These are phyloP conservation scores for Fistulinella staudtii DNA, from an alignment of 1,284 basidiomycete species.

Conservation along the genomic window DNA sequence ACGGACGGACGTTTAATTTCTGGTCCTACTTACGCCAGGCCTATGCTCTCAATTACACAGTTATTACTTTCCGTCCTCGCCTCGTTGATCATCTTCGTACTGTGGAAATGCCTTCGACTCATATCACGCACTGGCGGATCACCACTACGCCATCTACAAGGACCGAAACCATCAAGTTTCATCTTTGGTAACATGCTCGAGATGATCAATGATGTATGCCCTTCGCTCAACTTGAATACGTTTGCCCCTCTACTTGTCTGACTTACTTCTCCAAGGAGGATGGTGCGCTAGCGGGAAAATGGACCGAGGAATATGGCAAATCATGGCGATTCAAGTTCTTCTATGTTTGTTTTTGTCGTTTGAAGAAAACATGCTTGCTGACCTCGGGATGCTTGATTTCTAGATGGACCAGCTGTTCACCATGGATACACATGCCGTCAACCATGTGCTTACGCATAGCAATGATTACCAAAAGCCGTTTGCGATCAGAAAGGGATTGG, in stretches of 20 bases:
- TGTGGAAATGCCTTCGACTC: slow-evolving; percentile 1
- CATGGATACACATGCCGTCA: slow-evolving; percentile 33
- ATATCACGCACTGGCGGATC: neutral
- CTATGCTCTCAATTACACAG: too few species aligned
- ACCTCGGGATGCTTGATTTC: too few species aligned
- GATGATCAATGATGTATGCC: slow-evolving; percentile 6
- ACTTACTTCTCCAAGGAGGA: slow-evolving; percentile 3
- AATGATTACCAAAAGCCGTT: slow-evolving; percentile 34
- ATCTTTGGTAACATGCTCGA: slow-evolving; percentile 3
- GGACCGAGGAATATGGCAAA: slow-evolving; percentile 50
- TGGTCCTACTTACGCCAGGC: too few species aligned
- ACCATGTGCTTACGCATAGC: slow-evolving; percentile 37
- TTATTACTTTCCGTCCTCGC: neutral
- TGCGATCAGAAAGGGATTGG: slow-evolving; percentile 17
- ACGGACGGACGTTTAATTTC: too few species aligned
- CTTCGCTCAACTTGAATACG: too few species aligned
- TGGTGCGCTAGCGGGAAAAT: slow-evolving; percentile 21
- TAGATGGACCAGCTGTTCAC: slow-evolving; percentile 29
- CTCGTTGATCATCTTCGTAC: neutral
- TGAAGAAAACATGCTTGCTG: neutral
- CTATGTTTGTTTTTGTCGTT: neutral
- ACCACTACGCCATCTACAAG: slow-evolving; percentile 8
- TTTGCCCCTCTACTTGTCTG: too few species aligned
- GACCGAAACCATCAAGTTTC: slow-evolving; percentile 6
- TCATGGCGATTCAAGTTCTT: slow-evolving; percentile 44